phyloP scores from a whole-genome alignment of 192 early-diverging fungal species.

The Entomortierella chlamydospora region DNA sequence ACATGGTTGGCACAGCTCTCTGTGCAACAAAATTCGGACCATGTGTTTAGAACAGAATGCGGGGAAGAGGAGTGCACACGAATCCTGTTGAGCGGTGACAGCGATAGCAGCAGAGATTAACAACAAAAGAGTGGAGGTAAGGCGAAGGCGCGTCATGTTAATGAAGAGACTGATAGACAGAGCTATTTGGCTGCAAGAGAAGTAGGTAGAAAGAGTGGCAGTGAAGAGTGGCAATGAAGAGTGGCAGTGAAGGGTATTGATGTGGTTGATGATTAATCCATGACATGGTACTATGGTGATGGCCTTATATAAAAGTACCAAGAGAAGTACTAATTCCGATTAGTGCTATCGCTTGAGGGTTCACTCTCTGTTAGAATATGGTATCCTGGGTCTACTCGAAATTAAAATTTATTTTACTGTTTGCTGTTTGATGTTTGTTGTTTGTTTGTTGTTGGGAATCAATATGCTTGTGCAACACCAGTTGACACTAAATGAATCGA shows the following conservation, averaged over 20 bases:
- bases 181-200: too few relatives aligned
- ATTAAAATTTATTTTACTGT: too few relatives aligned
- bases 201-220: too few relatives aligned
- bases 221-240: too few relatives aligned
- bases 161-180: too few relatives aligned
- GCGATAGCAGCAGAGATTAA: constrained; percentile 18
- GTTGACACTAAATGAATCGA: too few relatives aligned
- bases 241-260: too few relatives aligned
- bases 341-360: neutral
- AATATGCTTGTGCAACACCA: too few relatives aligned
- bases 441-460: too few relatives aligned
- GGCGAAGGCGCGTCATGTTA: neutral
- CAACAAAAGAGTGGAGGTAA: constrained; percentile 11
- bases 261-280: neutral
- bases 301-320: neutral
- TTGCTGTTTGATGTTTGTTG: too few relatives aligned
- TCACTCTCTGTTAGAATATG: neutral
- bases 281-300: neutral
- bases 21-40: neutral
- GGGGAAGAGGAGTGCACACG: neutral
- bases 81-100: constrained; percentile 28
- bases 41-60: neutral
- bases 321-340: neutral
- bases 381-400: neutral
- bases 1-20: constrained; percentile 19